phyloP scores from a whole-genome alignment of 768 basidiomycete genomes.

The Suillus placidus region DNA sequence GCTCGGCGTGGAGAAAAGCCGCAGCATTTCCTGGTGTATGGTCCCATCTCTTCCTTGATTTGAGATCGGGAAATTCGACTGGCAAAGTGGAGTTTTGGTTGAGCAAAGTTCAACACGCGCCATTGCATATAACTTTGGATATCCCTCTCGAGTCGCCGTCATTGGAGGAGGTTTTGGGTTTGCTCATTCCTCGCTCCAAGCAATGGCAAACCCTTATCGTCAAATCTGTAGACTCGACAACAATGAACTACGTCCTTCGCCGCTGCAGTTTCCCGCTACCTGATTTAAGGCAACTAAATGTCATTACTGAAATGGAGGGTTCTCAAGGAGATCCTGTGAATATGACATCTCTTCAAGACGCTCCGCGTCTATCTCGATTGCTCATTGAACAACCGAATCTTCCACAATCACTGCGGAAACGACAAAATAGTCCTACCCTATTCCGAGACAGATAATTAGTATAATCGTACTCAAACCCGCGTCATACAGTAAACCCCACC shows the following conservation, averaged over 20 bases:
- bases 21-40: conserved; percentile 54
- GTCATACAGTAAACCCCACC: too few relatives aligned
- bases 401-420: too few relatives aligned
- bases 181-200: conserved; percentile 41
- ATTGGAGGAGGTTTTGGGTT: conserved; percentile 39
- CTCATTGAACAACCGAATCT: conserved; percentile 38
- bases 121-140: conserved; percentile 49
- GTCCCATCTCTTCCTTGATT: conserved; percentile 57
- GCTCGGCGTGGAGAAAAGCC: conserved; percentile 59
- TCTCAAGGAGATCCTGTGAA: conserved; percentile 23
- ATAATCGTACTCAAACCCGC: too few relatives aligned
- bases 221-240: conserved; percentile 38
- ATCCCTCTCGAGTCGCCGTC: conserved; percentile 33
- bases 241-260: conserved; percentile 43
- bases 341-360: conserved; percentile 36
- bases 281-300: conserved; percentile 38
- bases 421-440: too few relatives aligned
- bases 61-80: conserved; percentile 44
- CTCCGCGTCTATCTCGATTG: conserved; percentile 39
- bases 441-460: too few relatives aligned
- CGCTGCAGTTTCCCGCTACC: conserved; percentile 40
- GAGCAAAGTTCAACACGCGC: conserved; percentile 44
- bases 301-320: conserved; percentile 34
- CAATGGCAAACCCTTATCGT: conserved; percentile 52
- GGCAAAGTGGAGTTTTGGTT: conserved; percentile 54